Base-by-base conservation (phyloP, 495 filamentous ascomycete species). In the Aspergillus ostianus region DNA sequence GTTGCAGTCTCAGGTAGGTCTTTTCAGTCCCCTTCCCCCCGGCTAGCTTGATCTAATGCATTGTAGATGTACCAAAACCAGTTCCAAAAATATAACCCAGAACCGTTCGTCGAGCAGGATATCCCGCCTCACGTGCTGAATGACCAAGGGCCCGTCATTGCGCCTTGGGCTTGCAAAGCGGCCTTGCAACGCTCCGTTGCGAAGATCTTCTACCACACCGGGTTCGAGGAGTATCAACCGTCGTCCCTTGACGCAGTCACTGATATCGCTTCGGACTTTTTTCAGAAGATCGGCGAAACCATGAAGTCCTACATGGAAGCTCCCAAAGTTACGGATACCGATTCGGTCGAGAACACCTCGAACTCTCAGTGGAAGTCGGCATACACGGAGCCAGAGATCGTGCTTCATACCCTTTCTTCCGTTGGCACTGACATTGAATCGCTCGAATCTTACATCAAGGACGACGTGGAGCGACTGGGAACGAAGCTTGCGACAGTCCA, bases 201-300 rank as follows among this genome's bases (percentile, higher is more conserved):
- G 30, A 94, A 99, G 76, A 83, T 99, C 23, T 95, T 97, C 66
- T 97, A 96, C 68, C 92, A 97, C 73, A 88, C 95, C 55, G 94
- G 94, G 7, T 99, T 98, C 63, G 94, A 99, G 73, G 95, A 99
- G 66, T 92, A 93, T 61, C 94, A 99, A 65, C 94, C 94, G 6
- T 93, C 91, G 32, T 93, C 94, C 47, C 75, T 99, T 30, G 95
- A 98, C 60, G 84, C 89, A 1, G 85, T 93, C 44, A 97, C 95
- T 0, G 93, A 97, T 66, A 86, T 97, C 49, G 92, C 93, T 0
- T 85, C 86, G 21, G 90, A 96, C 63, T 98, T 90, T 71, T 96
- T 99, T 65, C 78, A 82, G 51, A 96, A 96, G 66, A 75, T 99
- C 17, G 85, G 87, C 3, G 80, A 83, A 53, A 91, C 90, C 0